Evolutionary conservation across 805 yeast genomes (phyloP).

Genomic region (Yarrowia porcina): DNA sequence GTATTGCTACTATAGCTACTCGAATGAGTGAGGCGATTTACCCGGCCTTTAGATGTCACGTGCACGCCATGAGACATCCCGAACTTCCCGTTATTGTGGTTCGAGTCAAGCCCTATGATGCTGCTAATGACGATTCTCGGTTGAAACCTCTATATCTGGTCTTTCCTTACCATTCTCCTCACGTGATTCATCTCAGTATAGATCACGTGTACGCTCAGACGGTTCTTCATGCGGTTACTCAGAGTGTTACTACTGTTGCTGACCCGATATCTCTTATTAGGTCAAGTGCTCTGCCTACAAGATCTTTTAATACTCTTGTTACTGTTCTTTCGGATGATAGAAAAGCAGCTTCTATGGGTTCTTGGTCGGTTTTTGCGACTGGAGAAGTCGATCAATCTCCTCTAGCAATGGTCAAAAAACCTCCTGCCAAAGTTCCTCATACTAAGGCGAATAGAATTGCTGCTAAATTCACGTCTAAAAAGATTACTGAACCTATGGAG

Average conservation of each 20-base stretch:
- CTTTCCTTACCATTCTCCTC: conserved; percentile 64
- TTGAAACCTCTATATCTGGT: conserved; percentile 64
- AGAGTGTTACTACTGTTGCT: conserved; percentile 48
- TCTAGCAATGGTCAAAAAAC: neutral
- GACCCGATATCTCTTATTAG: conserved; percentile 44
- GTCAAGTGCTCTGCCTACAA: conserved; percentile 41
- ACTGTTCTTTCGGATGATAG: conserved; percentile 61
- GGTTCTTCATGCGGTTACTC: conserved; percentile 59
- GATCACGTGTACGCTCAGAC: conserved; percentile 49
- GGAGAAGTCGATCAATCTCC: conserved; percentile 65
- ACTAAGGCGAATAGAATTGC: conserved; percentile 7
- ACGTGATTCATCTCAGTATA: conserved; percentile 54
- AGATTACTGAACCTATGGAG: neutral
- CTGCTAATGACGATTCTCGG: conserved; percentile 7
- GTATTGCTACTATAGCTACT: conserved; percentile 52
- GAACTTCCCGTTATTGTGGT: conserved; percentile 56
- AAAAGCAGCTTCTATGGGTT: conserved; percentile 59
- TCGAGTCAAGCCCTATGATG: conserved; percentile 67
- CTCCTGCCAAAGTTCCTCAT: neutral
- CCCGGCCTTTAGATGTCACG: conserved; percentile 41
- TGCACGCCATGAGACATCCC: conserved; percentile 66
- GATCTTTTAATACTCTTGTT: conserved; percentile 54
- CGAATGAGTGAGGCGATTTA: conserved; percentile 48
- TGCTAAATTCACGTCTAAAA: neutral
- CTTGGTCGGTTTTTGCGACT: conserved; percentile 71